These are phyloP conservation scores for Quercus rubra DNA, from an alignment of 306 rosid genomes.

Conservation along the genomic window DNA sequence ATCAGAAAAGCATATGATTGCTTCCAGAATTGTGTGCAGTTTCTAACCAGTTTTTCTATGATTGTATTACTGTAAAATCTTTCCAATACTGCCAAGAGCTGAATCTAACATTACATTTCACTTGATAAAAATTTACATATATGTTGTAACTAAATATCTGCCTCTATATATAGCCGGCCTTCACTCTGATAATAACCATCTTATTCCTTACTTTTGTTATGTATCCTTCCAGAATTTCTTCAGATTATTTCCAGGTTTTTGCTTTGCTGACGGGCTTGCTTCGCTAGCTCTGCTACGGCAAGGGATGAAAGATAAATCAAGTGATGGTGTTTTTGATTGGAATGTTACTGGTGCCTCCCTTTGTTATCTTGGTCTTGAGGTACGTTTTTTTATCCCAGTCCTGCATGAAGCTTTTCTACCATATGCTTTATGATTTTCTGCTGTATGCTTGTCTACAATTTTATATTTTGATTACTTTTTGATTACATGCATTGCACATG, in stretches of 20 bases:
- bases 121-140: neutral
- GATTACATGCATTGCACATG: neutral
- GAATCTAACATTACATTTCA: neutral
- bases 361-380: slow-evolving; percentile 91
- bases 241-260: slow-evolving; percentile 96
- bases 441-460: neutral
- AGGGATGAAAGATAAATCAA: slow-evolving; percentile 91
- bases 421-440: too few species aligned
- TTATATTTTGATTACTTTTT: neutral
- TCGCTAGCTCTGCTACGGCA: slow-evolving; percentile 95
- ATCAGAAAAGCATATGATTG: neutral
- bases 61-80: neutral
- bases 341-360: slow-evolving; percentile 91
- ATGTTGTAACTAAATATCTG: neutral
- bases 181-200: slow-evolving; percentile 12
- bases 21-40: neutral
- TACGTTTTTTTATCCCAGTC: slow-evolving; percentile 22
- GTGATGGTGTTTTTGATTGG: slow-evolving; percentile 80
- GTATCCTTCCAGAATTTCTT: slow-evolving; percentile 68
- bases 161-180: slow-evolving; percentile 2
- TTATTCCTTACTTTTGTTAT: slow-evolving; percentile 25
- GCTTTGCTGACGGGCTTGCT: slow-evolving; percentile 98
- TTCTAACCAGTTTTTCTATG: neutral
- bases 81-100: neutral
- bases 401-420: neutral